Conservation (phyloP, 768 basidiomycete genomes). For the Boletus coccyginus region DNA sequence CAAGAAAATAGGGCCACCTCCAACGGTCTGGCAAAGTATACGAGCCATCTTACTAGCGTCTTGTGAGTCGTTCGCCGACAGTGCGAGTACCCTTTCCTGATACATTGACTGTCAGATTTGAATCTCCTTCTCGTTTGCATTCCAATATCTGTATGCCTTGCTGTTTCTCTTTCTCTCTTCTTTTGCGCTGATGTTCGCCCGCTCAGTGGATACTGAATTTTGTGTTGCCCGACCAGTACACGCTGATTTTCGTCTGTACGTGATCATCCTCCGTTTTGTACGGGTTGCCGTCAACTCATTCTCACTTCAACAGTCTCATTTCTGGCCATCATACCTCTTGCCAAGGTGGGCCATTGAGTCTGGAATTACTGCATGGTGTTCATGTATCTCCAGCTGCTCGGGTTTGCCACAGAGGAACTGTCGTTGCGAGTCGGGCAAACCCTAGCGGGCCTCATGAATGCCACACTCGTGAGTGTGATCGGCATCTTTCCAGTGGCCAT, state of each 20-base stretch:
- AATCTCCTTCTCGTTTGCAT: slow-evolving; percentile 73
- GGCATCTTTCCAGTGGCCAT: not conserved
- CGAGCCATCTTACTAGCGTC: slow-evolving; percentile 54
- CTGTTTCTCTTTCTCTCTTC: not conserved
- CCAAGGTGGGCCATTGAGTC: slow-evolving; percentile 48
- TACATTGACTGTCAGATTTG: slow-evolving; percentile 43
- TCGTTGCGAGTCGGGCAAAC: slow-evolving; percentile 82
- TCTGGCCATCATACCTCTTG: slow-evolving; percentile 80
- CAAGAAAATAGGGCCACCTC: slow-evolving; percentile 40
- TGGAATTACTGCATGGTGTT: not conserved
- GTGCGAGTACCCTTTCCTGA: not conserved
- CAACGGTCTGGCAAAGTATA: slow-evolving; percentile 45
- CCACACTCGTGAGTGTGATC: slow-evolving; percentile 59
- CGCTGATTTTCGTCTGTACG: slow-evolving; percentile 73
- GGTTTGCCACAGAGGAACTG: slow-evolving; percentile 84
- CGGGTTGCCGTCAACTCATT: not conserved
- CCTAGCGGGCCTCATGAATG: slow-evolving; percentile 80
- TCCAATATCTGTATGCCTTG: slow-evolving; percentile 55
- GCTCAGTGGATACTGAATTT: slow-evolving; percentile 74
- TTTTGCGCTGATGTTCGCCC: not conserved
- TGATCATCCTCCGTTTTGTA: slow-evolving; percentile 1
- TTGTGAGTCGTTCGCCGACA: slow-evolving; percentile 41
- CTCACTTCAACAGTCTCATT: slow-evolving; percentile 56
- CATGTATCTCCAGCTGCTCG: slow-evolving; percentile 51
- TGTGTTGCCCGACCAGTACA: slow-evolving; percentile 47